These are phyloP conservation scores for Populus hybrid DNA, from an alignment of 441 rosid species.

Conservation along the genomic window DNA sequence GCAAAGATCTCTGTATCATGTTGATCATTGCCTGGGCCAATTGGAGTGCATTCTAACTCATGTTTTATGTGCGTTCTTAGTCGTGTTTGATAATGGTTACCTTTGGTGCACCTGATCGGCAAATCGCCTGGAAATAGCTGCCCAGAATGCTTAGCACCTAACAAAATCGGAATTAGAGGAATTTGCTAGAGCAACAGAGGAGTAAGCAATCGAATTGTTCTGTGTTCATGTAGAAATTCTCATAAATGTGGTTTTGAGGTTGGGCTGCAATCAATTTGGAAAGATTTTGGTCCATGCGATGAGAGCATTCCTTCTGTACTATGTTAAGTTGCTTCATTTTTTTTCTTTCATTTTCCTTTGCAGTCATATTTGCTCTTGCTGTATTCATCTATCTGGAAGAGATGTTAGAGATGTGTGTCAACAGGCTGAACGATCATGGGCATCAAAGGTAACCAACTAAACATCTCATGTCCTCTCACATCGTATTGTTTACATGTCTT, in stretches of 20 bases:
- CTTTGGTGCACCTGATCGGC: conserved; percentile 69
- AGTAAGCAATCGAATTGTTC: conserved; percentile 32
- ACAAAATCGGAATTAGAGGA: conserved; percentile 58
- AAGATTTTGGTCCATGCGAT: background rate
- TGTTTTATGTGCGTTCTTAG: conserved; percentile 30
- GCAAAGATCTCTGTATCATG: background rate
- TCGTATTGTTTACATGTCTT: no score
- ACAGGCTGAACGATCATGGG: conserved; percentile 95
- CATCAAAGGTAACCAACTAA: conserved; percentile 62
- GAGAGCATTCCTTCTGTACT: background rate
- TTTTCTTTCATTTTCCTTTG: background rate
- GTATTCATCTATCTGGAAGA: conserved; percentile 78
- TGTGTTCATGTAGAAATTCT: background rate
- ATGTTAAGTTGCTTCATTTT: background rate
- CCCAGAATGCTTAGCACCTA: conserved; percentile 89
- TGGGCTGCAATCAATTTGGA: background rate
- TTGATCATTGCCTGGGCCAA: conserved; percentile 1
- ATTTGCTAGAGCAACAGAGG: conserved; percentile 58
- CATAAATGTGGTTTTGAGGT: background rate
- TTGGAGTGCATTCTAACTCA: background rate
- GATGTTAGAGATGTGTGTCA: conserved; percentile 85
- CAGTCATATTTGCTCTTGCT: background rate
- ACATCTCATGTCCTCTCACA: no score
- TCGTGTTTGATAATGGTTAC: conserved; percentile 75
- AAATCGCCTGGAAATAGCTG: conserved; percentile 66